These are phyloP conservation scores for Globisporangium mamillatum DNA, from an alignment of 352 stramenopile species.

Conservation along the genomic window DNA sequence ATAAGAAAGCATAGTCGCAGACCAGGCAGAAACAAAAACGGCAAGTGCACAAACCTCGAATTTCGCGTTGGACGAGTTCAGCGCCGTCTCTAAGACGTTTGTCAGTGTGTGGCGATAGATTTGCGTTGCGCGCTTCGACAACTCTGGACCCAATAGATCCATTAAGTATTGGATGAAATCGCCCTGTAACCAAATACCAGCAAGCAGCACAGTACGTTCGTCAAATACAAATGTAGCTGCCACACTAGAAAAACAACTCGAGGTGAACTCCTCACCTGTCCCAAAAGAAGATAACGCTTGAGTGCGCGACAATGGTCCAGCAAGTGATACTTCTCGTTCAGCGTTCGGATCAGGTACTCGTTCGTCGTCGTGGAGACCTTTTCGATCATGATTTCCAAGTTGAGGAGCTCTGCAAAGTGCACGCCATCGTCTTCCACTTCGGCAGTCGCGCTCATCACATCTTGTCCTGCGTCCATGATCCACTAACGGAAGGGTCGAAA, in stretches of 20 bases:
- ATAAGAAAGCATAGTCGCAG: not conserved
- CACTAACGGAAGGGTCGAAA: conserved; percentile 32
- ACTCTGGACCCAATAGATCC: conserved; percentile 88
- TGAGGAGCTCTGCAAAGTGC: conserved; percentile 69
- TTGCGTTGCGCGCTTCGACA: conserved; percentile 86
- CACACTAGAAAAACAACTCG: not conserved
- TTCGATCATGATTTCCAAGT: conserved; percentile 75
- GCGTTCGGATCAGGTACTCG: conserved; percentile 88
- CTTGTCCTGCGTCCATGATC: conserved; percentile 64
- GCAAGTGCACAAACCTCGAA: conserved; percentile 67
- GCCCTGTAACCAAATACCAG: conserved; percentile 48
- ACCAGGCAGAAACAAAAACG: not conserved
- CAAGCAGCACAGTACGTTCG: not conserved
- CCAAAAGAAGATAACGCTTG: conserved; percentile 98
- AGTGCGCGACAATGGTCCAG: conserved; percentile 94
- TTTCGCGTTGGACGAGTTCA: conserved; percentile 95
- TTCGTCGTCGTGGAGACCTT: conserved; percentile 82
- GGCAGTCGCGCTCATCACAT: conserved; percentile 38
- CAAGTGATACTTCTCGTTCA: conserved; percentile 93
- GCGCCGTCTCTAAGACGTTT: conserved; percentile 91
- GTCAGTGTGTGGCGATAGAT: conserved; percentile 96
- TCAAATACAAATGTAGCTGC: not conserved
- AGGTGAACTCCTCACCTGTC: conserved; percentile 65
- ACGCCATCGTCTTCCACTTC: conserved; percentile 55
- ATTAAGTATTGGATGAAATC: conserved; percentile 98